phyloP scores from a whole-genome alignment of 345 rosid genomes.

The Turnera subulata region DNA sequence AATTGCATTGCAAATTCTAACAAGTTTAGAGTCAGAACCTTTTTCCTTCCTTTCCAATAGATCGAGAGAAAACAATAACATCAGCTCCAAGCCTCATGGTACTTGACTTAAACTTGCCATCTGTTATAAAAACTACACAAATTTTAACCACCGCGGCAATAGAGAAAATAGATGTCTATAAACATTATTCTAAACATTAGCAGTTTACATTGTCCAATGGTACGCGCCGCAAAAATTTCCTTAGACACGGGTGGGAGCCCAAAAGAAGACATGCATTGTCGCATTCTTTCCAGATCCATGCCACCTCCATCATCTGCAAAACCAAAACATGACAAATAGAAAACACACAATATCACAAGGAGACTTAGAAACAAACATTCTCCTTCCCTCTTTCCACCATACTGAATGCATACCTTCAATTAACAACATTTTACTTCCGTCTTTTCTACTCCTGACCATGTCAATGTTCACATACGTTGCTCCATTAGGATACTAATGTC shows the following conservation, averaged over 20 bases:
- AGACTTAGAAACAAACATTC: no score
- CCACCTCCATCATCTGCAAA: slow-evolving; percentile 96
- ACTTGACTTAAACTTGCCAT: slow-evolving; percentile 96
- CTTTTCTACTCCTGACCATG: slow-evolving; percentile 62
- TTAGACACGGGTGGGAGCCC: slow-evolving; percentile 94
- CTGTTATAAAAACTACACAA: slow-evolving; percentile 30
- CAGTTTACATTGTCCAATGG: slow-evolving; percentile 78
- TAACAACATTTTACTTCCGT: slow-evolving; percentile 59
- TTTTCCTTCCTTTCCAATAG: slow-evolving; percentile 56
- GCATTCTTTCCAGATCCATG: slow-evolving; percentile 83
- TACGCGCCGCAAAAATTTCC: slow-evolving; percentile 70
- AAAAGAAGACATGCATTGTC: slow-evolving; percentile 87
- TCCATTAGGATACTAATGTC: slow-evolving; percentile 62
- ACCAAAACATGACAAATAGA: not conserved
- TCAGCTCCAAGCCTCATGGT: slow-evolving; percentile 99
- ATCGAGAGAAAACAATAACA: slow-evolving; percentile 90
- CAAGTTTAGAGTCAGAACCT: slow-evolving; percentile 37
- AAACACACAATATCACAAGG: no score
- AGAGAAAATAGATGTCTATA: not conserved
- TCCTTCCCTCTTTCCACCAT: no score
- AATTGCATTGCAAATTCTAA: not conserved
- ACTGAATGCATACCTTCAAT: slow-evolving; percentile 56
- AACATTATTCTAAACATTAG: not conserved
- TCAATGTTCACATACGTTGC: slow-evolving; percentile 76
- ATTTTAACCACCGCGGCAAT: not conserved